A percentile compares a stretch with the other conserved stretches of the same genome.
Evolutionary conservation across 2,329 filamentous ascomycete species (phyloP).

Genomic region (Nectriaceae sp.): DNA sequence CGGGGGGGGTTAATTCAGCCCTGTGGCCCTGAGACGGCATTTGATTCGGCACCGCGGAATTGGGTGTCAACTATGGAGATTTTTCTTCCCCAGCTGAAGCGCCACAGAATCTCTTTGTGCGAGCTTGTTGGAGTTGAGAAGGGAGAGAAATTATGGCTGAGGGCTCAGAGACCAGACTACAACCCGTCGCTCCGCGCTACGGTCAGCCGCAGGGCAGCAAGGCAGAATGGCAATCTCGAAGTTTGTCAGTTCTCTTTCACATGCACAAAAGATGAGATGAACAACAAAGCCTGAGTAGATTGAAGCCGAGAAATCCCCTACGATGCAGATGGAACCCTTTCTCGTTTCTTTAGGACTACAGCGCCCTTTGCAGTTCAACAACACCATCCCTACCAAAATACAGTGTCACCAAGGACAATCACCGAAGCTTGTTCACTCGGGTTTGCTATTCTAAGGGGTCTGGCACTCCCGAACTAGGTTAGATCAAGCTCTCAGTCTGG

Average conservation of each 20-base stretch:
- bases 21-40: constrained; percentile 15
- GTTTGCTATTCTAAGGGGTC: too few relatives aligned
- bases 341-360: not conserved
- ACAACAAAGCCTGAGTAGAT: too few relatives aligned
- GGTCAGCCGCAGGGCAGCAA: not conserved
- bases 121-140: not conserved
- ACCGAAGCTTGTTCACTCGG: too few relatives aligned
- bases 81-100: constrained; percentile 15
- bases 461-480: too few relatives aligned
- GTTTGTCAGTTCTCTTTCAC: not conserved
- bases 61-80: not conserved
- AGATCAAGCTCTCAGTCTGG: too few relatives aligned
- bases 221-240: not conserved
- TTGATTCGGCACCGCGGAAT: constrained; percentile 21
- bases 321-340: not conserved
- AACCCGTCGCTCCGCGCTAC: not conserved
- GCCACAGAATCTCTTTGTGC: constrained; percentile 22
- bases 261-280: too few relatives aligned
- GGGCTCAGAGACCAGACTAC: too few relatives aligned
- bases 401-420: too few relatives aligned
- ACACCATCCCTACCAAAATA: not conserved
- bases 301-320: not conserved
- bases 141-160: not conserved
- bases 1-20: constrained; percentile 19
- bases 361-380: not conserved